Conservation (phyloP, 495 filamentous ascomycete genomes). For the Daldinia concentrica region DNA sequence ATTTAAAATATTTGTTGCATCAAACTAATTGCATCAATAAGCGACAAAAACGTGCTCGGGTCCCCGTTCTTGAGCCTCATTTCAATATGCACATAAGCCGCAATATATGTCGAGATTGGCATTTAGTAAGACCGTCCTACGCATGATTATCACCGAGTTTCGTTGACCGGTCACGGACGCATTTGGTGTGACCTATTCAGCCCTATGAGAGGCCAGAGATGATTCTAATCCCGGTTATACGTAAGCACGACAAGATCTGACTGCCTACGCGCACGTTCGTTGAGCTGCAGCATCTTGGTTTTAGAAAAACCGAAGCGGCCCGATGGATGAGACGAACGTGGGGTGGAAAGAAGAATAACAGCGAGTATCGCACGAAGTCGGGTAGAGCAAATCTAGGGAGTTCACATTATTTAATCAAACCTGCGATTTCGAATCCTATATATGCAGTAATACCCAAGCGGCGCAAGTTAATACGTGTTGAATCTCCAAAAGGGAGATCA, state of each 20-base stretch:
- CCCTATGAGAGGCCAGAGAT: slow-evolving; percentile 36
- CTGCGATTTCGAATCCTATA: slow-evolving; percentile 17
- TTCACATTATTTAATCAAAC: slow-evolving; percentile 8
- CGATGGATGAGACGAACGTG: slow-evolving; percentile 20
- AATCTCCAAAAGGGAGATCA: slow-evolving; percentile 14
- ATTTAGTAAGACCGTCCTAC: slow-evolving; percentile 25
- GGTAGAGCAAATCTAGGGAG: neutral
- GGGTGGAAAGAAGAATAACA: neutral
- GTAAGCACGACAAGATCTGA: slow-evolving; percentile 37
- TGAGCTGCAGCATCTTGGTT: slow-evolving; percentile 17
- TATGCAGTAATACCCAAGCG: slow-evolving; percentile 32
- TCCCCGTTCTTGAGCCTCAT: slow-evolving; percentile 29
- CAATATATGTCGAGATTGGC: slow-evolving; percentile 34
- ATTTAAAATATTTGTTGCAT: slow-evolving; percentile 5
- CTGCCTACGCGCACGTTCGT: slow-evolving; percentile 25
- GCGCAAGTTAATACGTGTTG: slow-evolving; percentile 28
- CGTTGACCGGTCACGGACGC: slow-evolving; percentile 34
- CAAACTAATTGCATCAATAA: slow-evolving; percentile 24
- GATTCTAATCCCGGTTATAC: slow-evolving; percentile 19
- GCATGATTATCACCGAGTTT: slow-evolving; percentile 28
- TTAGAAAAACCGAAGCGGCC: slow-evolving; percentile 28
- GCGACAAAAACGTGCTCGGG: slow-evolving; percentile 1
- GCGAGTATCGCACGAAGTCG: neutral
- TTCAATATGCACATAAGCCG: slow-evolving; percentile 32
- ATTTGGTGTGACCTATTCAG: slow-evolving; percentile 32